Evolutionary conservation across 2,329 filamentous ascomycete species (phyloP).

Genomic region (Exophiala calicioides): DNA sequence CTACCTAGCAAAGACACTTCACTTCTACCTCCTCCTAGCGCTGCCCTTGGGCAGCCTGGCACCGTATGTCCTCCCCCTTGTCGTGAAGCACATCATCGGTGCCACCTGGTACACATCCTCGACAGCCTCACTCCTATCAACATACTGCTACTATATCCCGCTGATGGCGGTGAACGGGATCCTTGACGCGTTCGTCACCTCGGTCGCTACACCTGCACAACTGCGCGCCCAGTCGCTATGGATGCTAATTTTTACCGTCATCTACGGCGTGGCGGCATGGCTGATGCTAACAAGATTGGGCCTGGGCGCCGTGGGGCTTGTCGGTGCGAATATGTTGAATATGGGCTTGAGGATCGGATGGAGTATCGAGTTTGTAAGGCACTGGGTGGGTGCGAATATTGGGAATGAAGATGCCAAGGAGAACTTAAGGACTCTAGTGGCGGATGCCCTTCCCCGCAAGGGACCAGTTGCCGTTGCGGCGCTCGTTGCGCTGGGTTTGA

Average conservation of each 20-base stretch:
- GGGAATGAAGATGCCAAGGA: not conserved
- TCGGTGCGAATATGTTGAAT: slow-evolving; percentile 85
- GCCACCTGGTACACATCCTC: slow-evolving; percentile 72
- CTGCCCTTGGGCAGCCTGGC: slow-evolving; percentile 69
- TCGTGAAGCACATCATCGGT: slow-evolving; percentile 76
- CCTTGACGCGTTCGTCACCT: slow-evolving; percentile 87
- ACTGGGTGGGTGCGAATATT: slow-evolving; percentile 16
- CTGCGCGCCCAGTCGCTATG: slow-evolving; percentile 75
- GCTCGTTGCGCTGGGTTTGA: slow-evolving; percentile 7
- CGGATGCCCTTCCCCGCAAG: slow-evolving; percentile 4
- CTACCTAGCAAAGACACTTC: slow-evolving; percentile 59
- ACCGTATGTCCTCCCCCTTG: slow-evolving; percentile 70
- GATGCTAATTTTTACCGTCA: slow-evolving; percentile 80
- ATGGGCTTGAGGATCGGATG: slow-evolving; percentile 83
- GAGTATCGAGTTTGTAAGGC: slow-evolving; percentile 71
- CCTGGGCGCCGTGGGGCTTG: slow-evolving; percentile 76
- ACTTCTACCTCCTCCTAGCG: slow-evolving; percentile 73
- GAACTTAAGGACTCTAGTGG: not conserved
- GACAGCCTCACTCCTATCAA: slow-evolving; percentile 71
- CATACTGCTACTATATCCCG: slow-evolving; percentile 91
- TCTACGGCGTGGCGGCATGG: slow-evolving; percentile 69
- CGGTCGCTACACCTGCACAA: slow-evolving; percentile 73
- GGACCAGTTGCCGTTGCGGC: slow-evolving; percentile 8
- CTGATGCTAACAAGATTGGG: slow-evolving; percentile 61
- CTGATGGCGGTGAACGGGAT: slow-evolving; percentile 90